phyloP scores from a whole-genome alignment of 2,329 filamentous ascomycete species.

The Aspergillus oerlinghausenensis region DNA sequence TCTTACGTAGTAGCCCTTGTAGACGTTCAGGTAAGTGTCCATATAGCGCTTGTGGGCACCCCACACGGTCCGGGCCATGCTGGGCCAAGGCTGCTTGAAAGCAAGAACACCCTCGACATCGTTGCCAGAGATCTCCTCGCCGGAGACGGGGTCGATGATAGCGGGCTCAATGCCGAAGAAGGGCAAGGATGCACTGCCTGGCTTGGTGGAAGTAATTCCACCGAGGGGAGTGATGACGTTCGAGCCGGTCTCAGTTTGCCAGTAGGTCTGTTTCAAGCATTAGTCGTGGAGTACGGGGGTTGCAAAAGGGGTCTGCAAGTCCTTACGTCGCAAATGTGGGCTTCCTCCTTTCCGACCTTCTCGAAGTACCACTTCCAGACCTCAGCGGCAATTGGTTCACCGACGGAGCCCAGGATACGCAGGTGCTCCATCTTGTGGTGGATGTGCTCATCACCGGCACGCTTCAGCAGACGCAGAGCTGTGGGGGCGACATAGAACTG shows the following conservation, averaged over 20 bases:
- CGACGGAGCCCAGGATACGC: slow-evolving; percentile 87
- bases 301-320: background rate
- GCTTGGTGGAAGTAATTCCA: slow-evolving; percentile 93
- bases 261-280: slow-evolving; percentile 70
- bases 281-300: slow-evolving; percentile 1
- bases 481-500: slow-evolving; percentile 99
- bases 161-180: slow-evolving; percentile 98
- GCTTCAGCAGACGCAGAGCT: slow-evolving; percentile 86
- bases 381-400: slow-evolving; percentile 94
- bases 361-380: slow-evolving; percentile 99
- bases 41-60: slow-evolving; percentile 97
- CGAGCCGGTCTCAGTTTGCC: slow-evolving; percentile 98
- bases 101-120: slow-evolving; percentile 95
- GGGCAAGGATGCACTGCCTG: slow-evolving; percentile 88
- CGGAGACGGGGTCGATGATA: slow-evolving; percentile 94
- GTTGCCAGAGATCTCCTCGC: slow-evolving; percentile 88
- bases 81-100: slow-evolving; percentile 97
- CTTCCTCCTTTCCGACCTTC: slow-evolving; percentile 85
- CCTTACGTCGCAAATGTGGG: slow-evolving; percentile 90
- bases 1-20: slow-evolving; percentile 95
- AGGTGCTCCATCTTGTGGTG: slow-evolving; percentile 85
- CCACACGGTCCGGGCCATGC: slow-evolving; percentile 97
- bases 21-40: slow-evolving; percentile 97
- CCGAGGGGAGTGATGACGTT: slow-evolving; percentile 92
- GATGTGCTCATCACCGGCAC: slow-evolving; percentile 88